Evolutionary conservation across 495 filamentous ascomycete genomes (phyloP), one percentile per base, ranked within the genome.

Genomic region (Amniculicola lignicola): DNA sequence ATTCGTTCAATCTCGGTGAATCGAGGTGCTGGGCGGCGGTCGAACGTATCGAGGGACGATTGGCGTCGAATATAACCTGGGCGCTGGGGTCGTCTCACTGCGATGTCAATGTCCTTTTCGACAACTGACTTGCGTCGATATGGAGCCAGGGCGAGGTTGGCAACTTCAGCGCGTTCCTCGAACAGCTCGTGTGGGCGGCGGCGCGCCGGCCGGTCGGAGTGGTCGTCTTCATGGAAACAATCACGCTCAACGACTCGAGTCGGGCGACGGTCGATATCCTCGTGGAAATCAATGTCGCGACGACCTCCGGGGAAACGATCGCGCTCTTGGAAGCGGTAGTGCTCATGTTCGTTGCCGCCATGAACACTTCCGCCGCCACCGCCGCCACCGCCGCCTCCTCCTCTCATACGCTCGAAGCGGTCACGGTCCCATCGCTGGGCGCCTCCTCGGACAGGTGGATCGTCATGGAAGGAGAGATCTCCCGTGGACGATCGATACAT

Each of bases 11-110:
- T 73, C 2, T 82, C 74, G 24, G 70, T 59, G 56, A 72, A 83
- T 0, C 69, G 62, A 9, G 61, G 75, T 18, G 75, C 62, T 2
- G 84, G 82, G 52, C 80, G 77, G 24, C 85, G 80, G 70, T 89
- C 85, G 62, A 85, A 88, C 0, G 85, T 87, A 67, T 88, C 85
- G 24, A 87, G 71, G 44, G 82, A 85, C 15, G 82, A 86, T 61
- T 86, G 84, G 10, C 85, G 75, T 51, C 85, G 77, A 53, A 85
- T 59, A 27, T 85, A 72, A 14, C 74, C 77, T n/a, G 85, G 85
- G 27, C 76, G 73, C 28, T 69, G 69, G 43, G 77, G 72, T 23
- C 74, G 72, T 40, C 57, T 73, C 62, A 68, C 67, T 65, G 65
- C 69, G 54, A 31, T 75, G 27, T 74, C 70, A 49, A 80, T 71